phyloP scores from a whole-genome alignment of 768 basidiomycete genomes.

The Lentinula detonsa region DNA sequence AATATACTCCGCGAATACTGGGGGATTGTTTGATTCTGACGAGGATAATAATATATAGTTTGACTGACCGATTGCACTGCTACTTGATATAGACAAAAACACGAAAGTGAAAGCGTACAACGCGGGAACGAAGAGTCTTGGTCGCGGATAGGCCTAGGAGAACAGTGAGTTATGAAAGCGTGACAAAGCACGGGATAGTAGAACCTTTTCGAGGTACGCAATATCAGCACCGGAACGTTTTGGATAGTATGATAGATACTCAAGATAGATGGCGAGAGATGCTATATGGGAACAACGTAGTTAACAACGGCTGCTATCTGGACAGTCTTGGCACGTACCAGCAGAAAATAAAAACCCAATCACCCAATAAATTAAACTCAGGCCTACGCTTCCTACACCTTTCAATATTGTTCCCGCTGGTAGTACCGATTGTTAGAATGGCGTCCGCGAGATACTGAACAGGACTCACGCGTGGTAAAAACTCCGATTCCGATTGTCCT shows the following conservation, averaged over 20 bases:
- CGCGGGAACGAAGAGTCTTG: constrained; percentile 35
- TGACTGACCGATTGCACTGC: constrained; percentile 30
- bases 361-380: constrained; percentile 35
- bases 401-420: constrained; percentile 30
- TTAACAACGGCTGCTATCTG: not conserved
- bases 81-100: constrained; percentile 28
- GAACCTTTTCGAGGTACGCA: constrained; percentile 37
- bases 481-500: constrained; percentile 35
- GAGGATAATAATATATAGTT: not conserved
- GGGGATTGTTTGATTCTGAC: constrained; percentile 8
- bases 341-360: constrained; percentile 29
- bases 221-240: constrained; percentile 44
- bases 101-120: constrained; percentile 37
- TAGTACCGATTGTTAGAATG: constrained; percentile 4
- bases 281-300: constrained; percentile 14
- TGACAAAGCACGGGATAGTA: not conserved
- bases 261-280: constrained; percentile 32
- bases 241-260: constrained; percentile 42
- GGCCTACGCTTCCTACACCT: constrained; percentile 30
- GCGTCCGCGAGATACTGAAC: not conserved
- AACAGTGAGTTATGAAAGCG: not conserved
- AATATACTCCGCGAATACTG: constrained; percentile 31
- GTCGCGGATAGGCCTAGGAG: constrained; percentile 34
- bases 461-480: constrained; percentile 21
- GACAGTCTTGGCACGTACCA: constrained; percentile 13